A percentile compares a stretch with the other conserved stretches of the same genome.
Conservation (phyloP, 495 filamentous ascomycete genomes). For the Penicillium goetzii region DNA sequence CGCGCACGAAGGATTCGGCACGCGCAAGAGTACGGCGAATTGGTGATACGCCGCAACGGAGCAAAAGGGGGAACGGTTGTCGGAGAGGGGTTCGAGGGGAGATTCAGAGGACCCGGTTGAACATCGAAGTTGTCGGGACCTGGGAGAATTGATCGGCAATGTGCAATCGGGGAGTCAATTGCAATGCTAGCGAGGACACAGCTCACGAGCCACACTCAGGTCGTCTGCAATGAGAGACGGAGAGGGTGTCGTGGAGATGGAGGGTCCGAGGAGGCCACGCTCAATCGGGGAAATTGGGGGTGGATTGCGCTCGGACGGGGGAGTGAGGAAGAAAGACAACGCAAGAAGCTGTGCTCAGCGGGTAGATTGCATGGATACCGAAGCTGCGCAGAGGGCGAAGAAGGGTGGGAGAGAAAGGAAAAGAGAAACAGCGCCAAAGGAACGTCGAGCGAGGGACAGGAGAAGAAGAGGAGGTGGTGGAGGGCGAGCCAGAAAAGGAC, state of each 20-base stretch:
- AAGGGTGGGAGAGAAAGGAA: slow-evolving; percentile 13
- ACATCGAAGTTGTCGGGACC: slow-evolving; percentile 17
- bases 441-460: slow-evolving; percentile 27
- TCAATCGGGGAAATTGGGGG: slow-evolving; percentile 10
- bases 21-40: slow-evolving; percentile 17
- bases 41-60: slow-evolving; percentile 20
- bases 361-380: slow-evolving; percentile 12
- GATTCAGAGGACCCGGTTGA: slow-evolving; percentile 12
- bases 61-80: slow-evolving; percentile 9
- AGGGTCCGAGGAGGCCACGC: slow-evolving; percentile 11
- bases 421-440: slow-evolving; percentile 23
- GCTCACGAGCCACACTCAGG: not conserved
- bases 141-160: slow-evolving; percentile 6
- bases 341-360: slow-evolving; percentile 12
- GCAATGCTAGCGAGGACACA: not conserved
- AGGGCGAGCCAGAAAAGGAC: slow-evolving; percentile 37
- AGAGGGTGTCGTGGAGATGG: slow-evolving; percentile 16
- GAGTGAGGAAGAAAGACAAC: slow-evolving; percentile 15
- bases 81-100: slow-evolving; percentile 4
- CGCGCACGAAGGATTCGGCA: slow-evolving; percentile 20
- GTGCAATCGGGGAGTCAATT: slow-evolving; percentile 6
- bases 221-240: not conserved
- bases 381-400: slow-evolving; percentile 11
- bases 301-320: slow-evolving; percentile 20
- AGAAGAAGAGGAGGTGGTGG: slow-evolving; percentile 21